Evolutionary conservation across 192 early-diverging fungal species (phyloP).

Genomic region (Gonapodya prolifera): DNA sequence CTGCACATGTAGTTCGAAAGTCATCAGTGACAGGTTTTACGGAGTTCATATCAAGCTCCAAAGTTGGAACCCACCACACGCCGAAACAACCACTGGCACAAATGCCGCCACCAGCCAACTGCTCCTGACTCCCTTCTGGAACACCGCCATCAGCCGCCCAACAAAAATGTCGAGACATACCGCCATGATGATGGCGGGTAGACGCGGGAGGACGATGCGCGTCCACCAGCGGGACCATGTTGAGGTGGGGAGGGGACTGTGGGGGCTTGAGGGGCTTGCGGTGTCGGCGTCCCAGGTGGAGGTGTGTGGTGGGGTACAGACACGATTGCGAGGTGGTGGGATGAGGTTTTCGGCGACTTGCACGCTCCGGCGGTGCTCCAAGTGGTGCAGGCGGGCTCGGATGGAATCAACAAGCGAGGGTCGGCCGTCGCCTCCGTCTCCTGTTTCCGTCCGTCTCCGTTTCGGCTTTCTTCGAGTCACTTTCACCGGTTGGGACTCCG

Average conservation of each 20-base stretch:
- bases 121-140: neutral
- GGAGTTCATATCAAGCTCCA: neutral
- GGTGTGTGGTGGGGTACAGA: too few species aligned
- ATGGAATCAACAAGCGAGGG: neutral
- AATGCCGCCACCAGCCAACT: neutral
- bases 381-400: neutral
- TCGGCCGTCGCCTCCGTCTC: neutral
- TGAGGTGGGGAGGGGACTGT: neutral
- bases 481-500: neutral
- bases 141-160: neutral
- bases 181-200: neutral
- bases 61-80: neutral
- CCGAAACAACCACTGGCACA: neutral
- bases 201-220: neutral
- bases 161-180: neutral
- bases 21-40: neutral
- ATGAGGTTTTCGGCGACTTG: neutral
- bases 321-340: neutral
- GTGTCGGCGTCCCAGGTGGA: neutral
- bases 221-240: neutral
- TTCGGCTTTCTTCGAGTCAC: neutral
- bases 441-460: neutral
- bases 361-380: neutral
- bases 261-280: neutral
- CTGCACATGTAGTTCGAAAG: neutral